These are phyloP conservation scores for Zarea fungicola DNA, from an alignment of 2,329 filamentous ascomycete genomes.

Conservation along the genomic window DNA sequence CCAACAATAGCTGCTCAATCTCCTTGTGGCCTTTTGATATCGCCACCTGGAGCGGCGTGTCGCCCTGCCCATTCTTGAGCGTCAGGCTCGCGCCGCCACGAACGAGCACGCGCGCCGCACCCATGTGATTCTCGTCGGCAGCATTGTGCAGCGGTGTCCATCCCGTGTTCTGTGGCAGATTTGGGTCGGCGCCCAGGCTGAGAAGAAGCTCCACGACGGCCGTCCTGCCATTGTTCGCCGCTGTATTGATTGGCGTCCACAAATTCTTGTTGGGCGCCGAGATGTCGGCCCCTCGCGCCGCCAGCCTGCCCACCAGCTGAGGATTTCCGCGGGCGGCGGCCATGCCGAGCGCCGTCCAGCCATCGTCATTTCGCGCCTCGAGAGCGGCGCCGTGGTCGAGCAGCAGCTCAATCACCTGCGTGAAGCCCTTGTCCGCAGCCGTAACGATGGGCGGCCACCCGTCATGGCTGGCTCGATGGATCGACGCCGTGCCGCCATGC, in stretches of 20 bases:
- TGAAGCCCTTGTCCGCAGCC: not conserved
- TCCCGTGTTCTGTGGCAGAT: not conserved
- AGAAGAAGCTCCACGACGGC: not conserved
- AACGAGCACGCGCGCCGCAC: not conserved
- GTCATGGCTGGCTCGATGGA: not conserved
- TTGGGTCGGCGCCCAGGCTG: not conserved
- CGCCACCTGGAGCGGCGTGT: not conserved
- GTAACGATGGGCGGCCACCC: not conserved
- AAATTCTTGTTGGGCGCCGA: not conserved
- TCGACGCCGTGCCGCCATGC: not conserved
- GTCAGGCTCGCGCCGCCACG: not conserved
- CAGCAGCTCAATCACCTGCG: not conserved
- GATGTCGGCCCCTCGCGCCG: constrained; percentile 15
- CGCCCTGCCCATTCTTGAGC: not conserved
- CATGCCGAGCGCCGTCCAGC: constrained; percentile 30
- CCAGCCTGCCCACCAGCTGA: constrained; percentile 31
- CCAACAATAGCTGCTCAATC: not conserved
- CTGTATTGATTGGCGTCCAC: not conserved
- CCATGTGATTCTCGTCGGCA: not conserved
- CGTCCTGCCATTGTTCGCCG: not conserved
- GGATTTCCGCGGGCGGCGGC: constrained; percentile 30
- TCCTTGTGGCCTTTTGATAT: not conserved
- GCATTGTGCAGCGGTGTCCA: constrained; percentile 5
- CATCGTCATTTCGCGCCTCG: not conserved
- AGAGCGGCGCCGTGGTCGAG: not conserved